These are phyloP conservation scores for Candida maesae DNA, from an alignment of 805 yeast genomes.

Conservation along the genomic window DNA sequence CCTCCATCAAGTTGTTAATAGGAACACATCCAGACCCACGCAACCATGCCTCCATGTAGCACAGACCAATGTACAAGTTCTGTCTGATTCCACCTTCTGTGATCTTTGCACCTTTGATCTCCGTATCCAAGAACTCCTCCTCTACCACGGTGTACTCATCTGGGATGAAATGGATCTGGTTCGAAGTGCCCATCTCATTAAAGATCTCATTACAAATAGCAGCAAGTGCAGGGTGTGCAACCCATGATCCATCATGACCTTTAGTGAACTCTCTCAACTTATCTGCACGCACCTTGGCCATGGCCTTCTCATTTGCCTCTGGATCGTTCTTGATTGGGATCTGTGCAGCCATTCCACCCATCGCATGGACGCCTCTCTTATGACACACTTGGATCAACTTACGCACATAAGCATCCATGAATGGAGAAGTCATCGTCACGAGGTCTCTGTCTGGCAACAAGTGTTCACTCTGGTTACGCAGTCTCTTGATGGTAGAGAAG, in stretches of 20 bases:
- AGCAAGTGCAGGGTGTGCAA: conserved; percentile 82
- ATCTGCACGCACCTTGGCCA: conserved; percentile 70
- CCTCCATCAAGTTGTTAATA: conserved; percentile 82
- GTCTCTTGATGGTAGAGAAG: conserved; percentile 72
- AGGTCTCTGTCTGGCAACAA: conserved; percentile 76
- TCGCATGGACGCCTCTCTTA: conserved; percentile 76
- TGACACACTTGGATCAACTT: conserved; percentile 72
- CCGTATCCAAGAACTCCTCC: conserved; percentile 59
- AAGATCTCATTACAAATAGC: conserved; percentile 69
- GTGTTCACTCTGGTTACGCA: conserved; percentile 63
- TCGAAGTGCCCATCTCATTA: conserved; percentile 78
- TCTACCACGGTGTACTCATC: conserved; percentile 52
- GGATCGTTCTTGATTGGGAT: conserved; percentile 75
- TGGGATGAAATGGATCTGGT: conserved; percentile 57
- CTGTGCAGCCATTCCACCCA: conserved; percentile 91
- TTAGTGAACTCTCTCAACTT: conserved; percentile 72
- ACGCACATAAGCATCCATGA: conserved; percentile 75
- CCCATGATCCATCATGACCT: conserved; percentile 90
- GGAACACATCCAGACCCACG: conserved; percentile 84
- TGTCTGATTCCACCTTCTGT: conserved; percentile 69
- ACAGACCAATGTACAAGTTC: conserved; percentile 70
- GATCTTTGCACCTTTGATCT: conserved; percentile 56
- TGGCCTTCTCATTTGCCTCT: conserved; percentile 58
- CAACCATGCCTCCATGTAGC: conserved; percentile 84
- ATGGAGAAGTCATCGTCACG: conserved; percentile 78